These are phyloP conservation scores for Boletus tomentosulus DNA, from an alignment of 768 basidiomycete species.

Conservation along the genomic window DNA sequence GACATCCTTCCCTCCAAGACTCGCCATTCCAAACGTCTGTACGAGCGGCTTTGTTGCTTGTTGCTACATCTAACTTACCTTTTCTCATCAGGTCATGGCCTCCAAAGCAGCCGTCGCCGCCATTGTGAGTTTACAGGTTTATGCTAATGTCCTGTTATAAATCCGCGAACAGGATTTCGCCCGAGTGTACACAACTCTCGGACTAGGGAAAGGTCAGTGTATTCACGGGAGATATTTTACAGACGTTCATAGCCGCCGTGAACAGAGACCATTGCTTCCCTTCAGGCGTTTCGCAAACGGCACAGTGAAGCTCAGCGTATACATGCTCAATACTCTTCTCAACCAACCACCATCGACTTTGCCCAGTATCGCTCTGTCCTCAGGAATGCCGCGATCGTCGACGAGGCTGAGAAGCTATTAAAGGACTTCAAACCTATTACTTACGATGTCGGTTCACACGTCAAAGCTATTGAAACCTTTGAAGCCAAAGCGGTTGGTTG, in stretches of 20 bases:
- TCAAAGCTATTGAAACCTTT: slow-evolving; percentile 96
- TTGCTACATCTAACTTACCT: neutral
- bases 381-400: slow-evolving; percentile 89
- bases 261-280: slow-evolving; percentile 81
- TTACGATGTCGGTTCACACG: slow-evolving; percentile 83
- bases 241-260: slow-evolving; percentile 1
- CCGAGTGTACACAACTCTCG: slow-evolving; percentile 76
- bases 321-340: slow-evolving; percentile 54
- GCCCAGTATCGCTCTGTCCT: slow-evolving; percentile 86
- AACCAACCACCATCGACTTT: slow-evolving; percentile 84
- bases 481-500: slow-evolving; percentile 86
- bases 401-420: slow-evolving; percentile 88
- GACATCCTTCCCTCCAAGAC: slow-evolving; percentile 16
- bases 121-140: slow-evolving; percentile 42
- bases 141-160: neutral
- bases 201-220: slow-evolving; percentile 75
- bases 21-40: slow-evolving; percentile 16
- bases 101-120: slow-evolving; percentile 67
- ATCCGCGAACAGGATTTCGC: slow-evolving; percentile 62
- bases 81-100: slow-evolving; percentile 46
- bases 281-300: slow-evolving; percentile 96
- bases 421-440: slow-evolving; percentile 90
- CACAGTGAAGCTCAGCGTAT: slow-evolving; percentile 84
- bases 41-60: slow-evolving; percentile 5
- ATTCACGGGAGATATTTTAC: neutral